phyloP scores from a whole-genome alignment of 2,329 filamentous ascomycete species.

The Trichophyton simii region DNA sequence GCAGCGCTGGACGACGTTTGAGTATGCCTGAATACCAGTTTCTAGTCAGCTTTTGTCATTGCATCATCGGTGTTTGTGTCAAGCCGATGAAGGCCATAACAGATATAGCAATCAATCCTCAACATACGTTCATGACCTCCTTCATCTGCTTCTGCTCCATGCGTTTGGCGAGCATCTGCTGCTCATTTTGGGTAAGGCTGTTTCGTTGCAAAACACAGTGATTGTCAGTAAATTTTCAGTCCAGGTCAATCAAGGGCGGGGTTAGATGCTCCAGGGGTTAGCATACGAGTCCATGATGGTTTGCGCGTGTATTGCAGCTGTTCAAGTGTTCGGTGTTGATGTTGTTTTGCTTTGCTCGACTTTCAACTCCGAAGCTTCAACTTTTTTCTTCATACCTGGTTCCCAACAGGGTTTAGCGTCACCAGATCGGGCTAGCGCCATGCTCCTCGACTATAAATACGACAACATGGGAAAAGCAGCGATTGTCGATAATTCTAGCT shows the following conservation, averaged over 20 bases:
- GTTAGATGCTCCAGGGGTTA: no score
- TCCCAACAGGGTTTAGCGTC: neutral
- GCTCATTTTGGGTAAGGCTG: slow-evolving; percentile 64
- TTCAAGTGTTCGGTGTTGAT: neutral
- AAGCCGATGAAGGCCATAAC: neutral
- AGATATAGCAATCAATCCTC: neutral
- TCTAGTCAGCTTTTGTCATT: neutral
- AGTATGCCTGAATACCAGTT: slow-evolving; percentile 46
- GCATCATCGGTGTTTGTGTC: neutral
- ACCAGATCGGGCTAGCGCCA: neutral
- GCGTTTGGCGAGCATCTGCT: slow-evolving; percentile 83
- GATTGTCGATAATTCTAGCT: neutral
- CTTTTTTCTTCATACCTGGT: neutral
- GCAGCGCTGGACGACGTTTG: slow-evolving; percentile 51
- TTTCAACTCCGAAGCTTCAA: neutral
- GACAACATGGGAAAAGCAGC: neutral
- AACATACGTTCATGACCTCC: slow-evolving; percentile 92
- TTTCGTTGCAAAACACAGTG: slow-evolving; percentile 3
- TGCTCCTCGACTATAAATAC: neutral
- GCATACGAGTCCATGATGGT: slow-evolving; percentile 29
- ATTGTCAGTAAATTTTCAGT: neutral
- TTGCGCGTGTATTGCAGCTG: neutral
- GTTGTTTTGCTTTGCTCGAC: neutral
- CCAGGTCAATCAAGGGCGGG: neutral
- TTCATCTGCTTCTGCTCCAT: slow-evolving; percentile 98